Conservation (phyloP, 192 early-diverging fungal genomes). For the Bifiguratus adelaidae region DNA sequence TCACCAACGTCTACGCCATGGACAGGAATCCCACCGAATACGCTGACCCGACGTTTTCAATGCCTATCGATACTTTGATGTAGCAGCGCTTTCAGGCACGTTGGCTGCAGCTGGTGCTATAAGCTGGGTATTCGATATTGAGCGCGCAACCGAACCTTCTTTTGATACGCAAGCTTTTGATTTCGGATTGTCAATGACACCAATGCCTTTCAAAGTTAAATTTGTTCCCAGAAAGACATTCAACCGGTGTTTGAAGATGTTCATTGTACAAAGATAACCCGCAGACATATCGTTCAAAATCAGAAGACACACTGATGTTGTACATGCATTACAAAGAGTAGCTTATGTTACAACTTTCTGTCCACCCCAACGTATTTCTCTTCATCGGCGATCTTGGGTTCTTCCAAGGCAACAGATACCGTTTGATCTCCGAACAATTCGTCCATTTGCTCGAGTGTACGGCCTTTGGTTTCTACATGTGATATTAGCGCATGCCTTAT, state of each 20-base stretch:
- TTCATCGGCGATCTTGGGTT: background rate
- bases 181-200: constrained; percentile 5
- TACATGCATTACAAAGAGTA: no score
- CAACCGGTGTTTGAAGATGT: no score
- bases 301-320: no score
- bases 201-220: constrained; percentile 10
- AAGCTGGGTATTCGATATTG: constrained; percentile 3
- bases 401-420: background rate
- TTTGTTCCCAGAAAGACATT: no score
- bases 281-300: no score
- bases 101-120: background rate
- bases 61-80: constrained; percentile 4
- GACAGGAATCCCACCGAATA: background rate
- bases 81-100: background rate
- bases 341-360: no score
- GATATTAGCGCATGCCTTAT: no score
- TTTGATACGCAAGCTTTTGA: background rate
- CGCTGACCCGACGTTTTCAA: background rate
- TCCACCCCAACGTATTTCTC: background rate
- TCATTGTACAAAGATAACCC: no score
- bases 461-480: constrained; percentile 63
- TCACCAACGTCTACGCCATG: background rate
- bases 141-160: background rate
- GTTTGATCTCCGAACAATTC: constrained; percentile 29
- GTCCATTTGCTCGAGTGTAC: constrained; percentile 64